Percentiles rank a stretch among this genome's conserved stretches.
These are phyloP conservation scores for Colletotrichum scovillei DNA, from an alignment of 2,329 filamentous ascomycete genomes.

Conservation along the genomic window DNA sequence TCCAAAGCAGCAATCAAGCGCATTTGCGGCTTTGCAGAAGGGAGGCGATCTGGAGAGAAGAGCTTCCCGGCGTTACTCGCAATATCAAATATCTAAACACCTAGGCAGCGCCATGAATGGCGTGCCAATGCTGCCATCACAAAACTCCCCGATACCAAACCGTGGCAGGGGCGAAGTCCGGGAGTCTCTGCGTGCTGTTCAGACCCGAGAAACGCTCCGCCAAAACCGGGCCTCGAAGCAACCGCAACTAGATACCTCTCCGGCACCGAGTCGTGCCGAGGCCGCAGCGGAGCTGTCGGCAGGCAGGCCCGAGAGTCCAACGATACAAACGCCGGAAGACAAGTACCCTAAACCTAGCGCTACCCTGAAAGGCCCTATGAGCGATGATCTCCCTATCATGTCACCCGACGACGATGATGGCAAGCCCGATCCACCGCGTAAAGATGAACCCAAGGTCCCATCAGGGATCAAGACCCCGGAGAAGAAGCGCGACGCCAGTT, in stretches of 20 bases:
- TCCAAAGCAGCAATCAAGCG: conserved; percentile 86
- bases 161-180: conserved; percentile 81
- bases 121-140: conserved; percentile 86
- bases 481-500: conserved; percentile 57
- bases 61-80: conserved; percentile 92
- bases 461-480: conserved; percentile 53
- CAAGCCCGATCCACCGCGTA: conserved; percentile 37
- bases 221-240: conserved; percentile 61
- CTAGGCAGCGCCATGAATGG: conserved; percentile 83
- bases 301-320: conserved; percentile 53
- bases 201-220: conserved; percentile 61
- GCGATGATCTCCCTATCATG: conserved; percentile 57
- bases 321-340: conserved; percentile 73
- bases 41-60: conserved; percentile 92
- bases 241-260: conserved; percentile 65
- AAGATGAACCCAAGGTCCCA: conserved; percentile 35
- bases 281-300: conserved; percentile 39
- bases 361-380: conserved; percentile 68
- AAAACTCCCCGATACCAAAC: conserved; percentile 86
- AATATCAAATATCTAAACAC: conserved; percentile 97
- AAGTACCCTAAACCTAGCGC: conserved; percentile 67
- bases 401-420: conserved; percentile 40
- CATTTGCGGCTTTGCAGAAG: conserved; percentile 88
- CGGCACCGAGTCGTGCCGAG: conserved; percentile 70
- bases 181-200: conserved; percentile 82